phyloP scores from a whole-genome alignment of 768 basidiomycete species.

The Lentinula raphanica region DNA sequence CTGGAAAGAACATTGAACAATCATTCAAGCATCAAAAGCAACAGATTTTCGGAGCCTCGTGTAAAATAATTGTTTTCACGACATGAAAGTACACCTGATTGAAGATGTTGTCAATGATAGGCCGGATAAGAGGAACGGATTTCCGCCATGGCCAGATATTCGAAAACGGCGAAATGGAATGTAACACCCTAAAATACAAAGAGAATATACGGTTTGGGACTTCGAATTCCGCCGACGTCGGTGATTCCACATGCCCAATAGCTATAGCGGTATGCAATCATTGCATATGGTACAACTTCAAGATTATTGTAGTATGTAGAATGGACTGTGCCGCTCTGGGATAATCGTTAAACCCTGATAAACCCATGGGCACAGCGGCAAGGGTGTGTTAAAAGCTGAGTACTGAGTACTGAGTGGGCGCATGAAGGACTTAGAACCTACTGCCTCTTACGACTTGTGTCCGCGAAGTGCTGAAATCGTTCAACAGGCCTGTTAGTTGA shows the following conservation, averaged over 20 bases:
- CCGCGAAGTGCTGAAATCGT: too few species aligned
- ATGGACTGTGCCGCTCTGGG: background rate
- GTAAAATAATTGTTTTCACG: background rate
- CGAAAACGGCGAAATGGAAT: too few species aligned
- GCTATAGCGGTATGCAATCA: too few species aligned
- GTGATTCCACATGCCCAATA: background rate
- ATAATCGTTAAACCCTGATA: too few species aligned
- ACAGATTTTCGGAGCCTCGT: background rate
- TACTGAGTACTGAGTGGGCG: background rate
- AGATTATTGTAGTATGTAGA: too few species aligned
- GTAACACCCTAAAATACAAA: background rate
- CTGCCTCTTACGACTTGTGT: too few species aligned
- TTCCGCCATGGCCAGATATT: too few species aligned
- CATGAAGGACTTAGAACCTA: too few species aligned
- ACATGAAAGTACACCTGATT: too few species aligned
- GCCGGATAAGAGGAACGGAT: background rate
- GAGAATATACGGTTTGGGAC: background rate
- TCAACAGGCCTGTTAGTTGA: too few species aligned
- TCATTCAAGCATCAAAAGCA: background rate
- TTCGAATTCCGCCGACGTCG: conserved; percentile 3
- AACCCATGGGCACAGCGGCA: background rate
- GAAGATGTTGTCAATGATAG: too few species aligned
- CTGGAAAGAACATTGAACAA: background rate
- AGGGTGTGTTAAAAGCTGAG: background rate
- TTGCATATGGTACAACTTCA: background rate